Evolutionary conservation across 257 asterid species (phyloP), one percentile per base, ranked within the genome.

Genomic region (Fraxinus anomala): DNA sequence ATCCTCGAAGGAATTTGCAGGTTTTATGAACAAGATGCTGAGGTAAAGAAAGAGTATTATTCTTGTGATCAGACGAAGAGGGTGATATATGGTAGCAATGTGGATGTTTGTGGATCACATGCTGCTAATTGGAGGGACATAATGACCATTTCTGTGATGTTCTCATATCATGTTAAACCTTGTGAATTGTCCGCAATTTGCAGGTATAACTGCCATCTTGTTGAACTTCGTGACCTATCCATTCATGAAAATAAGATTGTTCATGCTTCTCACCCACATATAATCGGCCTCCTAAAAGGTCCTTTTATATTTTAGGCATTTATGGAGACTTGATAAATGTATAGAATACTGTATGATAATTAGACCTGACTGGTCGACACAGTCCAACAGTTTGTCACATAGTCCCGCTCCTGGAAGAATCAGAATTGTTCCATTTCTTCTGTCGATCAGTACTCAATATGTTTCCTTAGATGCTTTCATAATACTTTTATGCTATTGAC

Each of bases 71-170:
- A 0, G 54, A 30, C 1, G 75, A 82, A 72, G 51, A 88, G 80
- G 82, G 93, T 91, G 51, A 89, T 80, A 68, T 91, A 79, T 70
- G 80, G 70, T 0, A 93, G 94, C 82, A 91, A 87, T 39, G 73
- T 87, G 68, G 97, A 89, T 77, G 77, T 89, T 40, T 88, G 82
- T 26, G 75, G 77, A 0, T 86, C 96, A 0, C 77, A 83, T 6
- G 73, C 91, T 23, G 97, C 94, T 5, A 84, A 82, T 76, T 94
- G 96, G 96, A 89, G 89, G 73, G 97, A 94, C 65, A 81, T 94
- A 4, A 75, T 91, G 84, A 79, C 91, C 1, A 70, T 93, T 31
- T 82, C 89, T 30, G 33, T 80, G 14, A 2, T 7, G 24, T 14
- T 0, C n/a, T 28, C 80, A 1, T 80, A 78, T 37, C 44, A 30